A percentile compares a stretch with the other conserved stretches of the same genome.
Evolutionary conservation across 2,329 filamentous ascomycete genomes (phyloP).

Genomic region (Tothia fuscella): DNA sequence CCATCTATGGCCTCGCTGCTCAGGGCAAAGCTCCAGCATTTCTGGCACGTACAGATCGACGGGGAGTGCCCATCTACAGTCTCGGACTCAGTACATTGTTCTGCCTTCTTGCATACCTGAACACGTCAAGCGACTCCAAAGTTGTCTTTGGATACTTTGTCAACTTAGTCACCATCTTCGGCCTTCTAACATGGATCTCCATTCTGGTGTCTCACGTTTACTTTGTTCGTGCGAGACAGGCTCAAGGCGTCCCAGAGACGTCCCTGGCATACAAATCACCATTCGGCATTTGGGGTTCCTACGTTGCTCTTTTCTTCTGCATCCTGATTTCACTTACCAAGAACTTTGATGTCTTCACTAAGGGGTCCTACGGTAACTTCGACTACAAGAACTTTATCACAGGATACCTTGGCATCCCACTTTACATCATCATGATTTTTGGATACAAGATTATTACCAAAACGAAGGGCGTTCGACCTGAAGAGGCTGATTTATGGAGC

Average conservation of each 20-base stretch:
- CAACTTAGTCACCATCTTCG: constrained; percentile 30
- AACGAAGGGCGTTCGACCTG: constrained; percentile 42
- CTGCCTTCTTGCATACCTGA: constrained; percentile 53
- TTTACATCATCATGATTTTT: constrained; percentile 58
- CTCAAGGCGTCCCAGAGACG: constrained; percentile 33
- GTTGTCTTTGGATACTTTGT: constrained; percentile 37
- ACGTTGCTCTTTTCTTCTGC: constrained; percentile 56
- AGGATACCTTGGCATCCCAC: constrained; percentile 61
- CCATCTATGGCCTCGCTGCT: constrained; percentile 59
- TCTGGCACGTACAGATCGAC: constrained; percentile 57
- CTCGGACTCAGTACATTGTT: constrained; percentile 50
- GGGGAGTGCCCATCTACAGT: constrained; percentile 58
- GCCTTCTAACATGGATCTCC: constrained; percentile 36
- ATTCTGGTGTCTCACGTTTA: constrained; percentile 38
- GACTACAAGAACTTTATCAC: constrained; percentile 69
- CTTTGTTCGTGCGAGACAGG: constrained; percentile 33
- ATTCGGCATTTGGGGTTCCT: constrained; percentile 58
- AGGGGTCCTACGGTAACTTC: constrained; percentile 38
- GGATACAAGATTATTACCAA: constrained; percentile 52
- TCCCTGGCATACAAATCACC: constrained; percentile 50
- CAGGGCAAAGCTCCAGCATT: constrained; percentile 61
- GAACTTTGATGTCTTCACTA: constrained; percentile 54
- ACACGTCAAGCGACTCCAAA: constrained; percentile 29
- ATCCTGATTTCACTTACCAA: constrained; percentile 67
- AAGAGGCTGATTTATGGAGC: constrained; percentile 55